phyloP scores from a whole-genome alignment of 495 filamentous ascomycete species.

The Saxophila tyrrhenica region DNA sequence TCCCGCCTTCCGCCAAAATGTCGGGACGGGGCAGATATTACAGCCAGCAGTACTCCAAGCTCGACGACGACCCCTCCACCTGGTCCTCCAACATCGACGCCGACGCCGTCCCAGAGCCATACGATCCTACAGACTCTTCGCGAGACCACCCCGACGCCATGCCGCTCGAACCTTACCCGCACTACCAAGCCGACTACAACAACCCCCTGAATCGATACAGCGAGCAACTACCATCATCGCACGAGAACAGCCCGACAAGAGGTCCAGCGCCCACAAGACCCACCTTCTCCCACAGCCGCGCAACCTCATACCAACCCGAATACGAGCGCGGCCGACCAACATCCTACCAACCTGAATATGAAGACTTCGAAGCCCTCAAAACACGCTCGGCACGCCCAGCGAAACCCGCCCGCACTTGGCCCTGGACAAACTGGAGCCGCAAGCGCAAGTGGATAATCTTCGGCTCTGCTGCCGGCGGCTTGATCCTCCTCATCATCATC shows the following conservation, averaged over 20 bases:
- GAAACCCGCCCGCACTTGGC: neutral
- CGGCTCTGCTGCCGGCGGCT: neutral
- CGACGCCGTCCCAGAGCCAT: neutral
- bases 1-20: neutral
- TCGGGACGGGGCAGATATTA: neutral
- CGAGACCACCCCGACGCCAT: neutral
- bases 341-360: neutral
- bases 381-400: neutral
- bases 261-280: neutral
- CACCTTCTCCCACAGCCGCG: neutral
- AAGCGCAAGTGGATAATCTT: neutral
- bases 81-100: neutral
- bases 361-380: neutral
- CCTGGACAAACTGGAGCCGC: neutral
- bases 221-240: neutral
- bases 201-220: neutral
- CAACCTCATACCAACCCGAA: neutral
- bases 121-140: neutral
- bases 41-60: neutral
- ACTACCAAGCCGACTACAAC: neutral
- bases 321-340: neutral
- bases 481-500: slow-evolving; percentile 1
- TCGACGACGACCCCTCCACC: neutral
- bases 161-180: neutral
- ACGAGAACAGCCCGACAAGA: neutral